Evolutionary conservation across 2,329 filamentous ascomycete genomes (phyloP), one percentile per base, ranked within the genome.

Genomic region (Cylindrodendrum hubeiense): DNA sequence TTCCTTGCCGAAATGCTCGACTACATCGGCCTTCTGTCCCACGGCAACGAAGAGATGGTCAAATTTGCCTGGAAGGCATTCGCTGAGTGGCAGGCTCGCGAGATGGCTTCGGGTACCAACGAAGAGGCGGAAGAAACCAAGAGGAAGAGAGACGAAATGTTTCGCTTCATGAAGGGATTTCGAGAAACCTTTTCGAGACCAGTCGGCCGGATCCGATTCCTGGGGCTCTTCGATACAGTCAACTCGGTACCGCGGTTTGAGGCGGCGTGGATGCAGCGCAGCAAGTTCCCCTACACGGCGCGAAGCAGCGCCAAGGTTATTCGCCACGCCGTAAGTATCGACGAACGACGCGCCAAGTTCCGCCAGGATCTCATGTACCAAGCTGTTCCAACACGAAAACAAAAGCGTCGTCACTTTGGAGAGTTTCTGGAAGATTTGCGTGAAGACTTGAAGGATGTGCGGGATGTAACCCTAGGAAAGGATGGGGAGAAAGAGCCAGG

Each of bases 1-100:
- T 93, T 93, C 73, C 80, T 94, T 1, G 92, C 93, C 0, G 93
- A 96, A 75, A 95, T 95, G 93, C 85, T 96, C 7, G 93, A 96
- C 73, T 90, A 93, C 70, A 90, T 96, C 59, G 93, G 94, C 1
- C 83, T 97, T 0, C 83, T 97, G 15, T 91, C 90, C 13, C 90
- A 92, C 55, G 93, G 93, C 12, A 97, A 97, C 71, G 92, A 97
- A 74, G 93, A 96, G 71, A 91, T 96, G 89, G 89, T 93, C 55
- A 85, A 87, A 4, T 97, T 97, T 76, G 93, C 92, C 0, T 96
- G 93, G 93, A 94, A 92, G 76, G 90, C 91, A 0, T 94, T 94
- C 73, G 87, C 90, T 8, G 89, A 90, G 75, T 94, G 91, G 90
- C 90, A 93, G 74, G 85, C 85, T 46, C 86, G 90, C 8, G 26